Conservation (phyloP, 2,329 filamentous ascomycete genomes). For the Rhinocladiella similis region DNA sequence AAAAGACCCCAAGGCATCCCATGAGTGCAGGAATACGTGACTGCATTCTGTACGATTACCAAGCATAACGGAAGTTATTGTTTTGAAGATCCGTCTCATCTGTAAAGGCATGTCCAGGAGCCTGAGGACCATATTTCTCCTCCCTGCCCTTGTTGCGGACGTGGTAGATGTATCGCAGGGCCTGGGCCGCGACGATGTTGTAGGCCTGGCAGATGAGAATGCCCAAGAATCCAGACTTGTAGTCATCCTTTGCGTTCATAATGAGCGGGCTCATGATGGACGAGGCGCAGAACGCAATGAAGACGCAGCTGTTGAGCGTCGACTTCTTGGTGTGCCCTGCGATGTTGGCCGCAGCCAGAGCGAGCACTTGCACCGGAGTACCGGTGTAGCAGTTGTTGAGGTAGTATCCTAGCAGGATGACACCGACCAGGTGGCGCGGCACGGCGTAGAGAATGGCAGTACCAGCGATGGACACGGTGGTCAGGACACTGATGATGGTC, state of each 20-base stretch:
- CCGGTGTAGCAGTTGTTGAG: constrained; percentile 28
- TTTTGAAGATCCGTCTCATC: neutral
- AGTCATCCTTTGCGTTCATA: neutral
- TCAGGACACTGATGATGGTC: constrained; percentile 44
- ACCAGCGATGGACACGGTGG: constrained; percentile 40
- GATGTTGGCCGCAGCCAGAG: neutral
- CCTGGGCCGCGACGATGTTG: neutral
- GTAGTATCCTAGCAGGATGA: constrained; percentile 54
- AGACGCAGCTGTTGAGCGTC: neutral
- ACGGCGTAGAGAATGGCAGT: constrained; percentile 50
- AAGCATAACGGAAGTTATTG: neutral
- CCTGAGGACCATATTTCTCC: neutral
- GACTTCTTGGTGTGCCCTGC: neutral
- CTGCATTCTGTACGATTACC: neutral
- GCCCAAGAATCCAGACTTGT: neutral
- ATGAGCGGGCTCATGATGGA: neutral
- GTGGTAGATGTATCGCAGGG: neutral
- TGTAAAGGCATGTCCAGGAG: neutral
- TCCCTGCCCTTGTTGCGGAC: neutral
- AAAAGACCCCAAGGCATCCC: too few species aligned
- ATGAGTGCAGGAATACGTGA: too few species aligned
- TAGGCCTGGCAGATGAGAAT: neutral
- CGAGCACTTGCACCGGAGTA: neutral
- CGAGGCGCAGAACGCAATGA: neutral
- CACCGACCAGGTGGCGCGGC: constrained; percentile 48